Conservation (phyloP, 192 early-diverging fungal genomes). For the Chytriomyces confervae region DNA sequence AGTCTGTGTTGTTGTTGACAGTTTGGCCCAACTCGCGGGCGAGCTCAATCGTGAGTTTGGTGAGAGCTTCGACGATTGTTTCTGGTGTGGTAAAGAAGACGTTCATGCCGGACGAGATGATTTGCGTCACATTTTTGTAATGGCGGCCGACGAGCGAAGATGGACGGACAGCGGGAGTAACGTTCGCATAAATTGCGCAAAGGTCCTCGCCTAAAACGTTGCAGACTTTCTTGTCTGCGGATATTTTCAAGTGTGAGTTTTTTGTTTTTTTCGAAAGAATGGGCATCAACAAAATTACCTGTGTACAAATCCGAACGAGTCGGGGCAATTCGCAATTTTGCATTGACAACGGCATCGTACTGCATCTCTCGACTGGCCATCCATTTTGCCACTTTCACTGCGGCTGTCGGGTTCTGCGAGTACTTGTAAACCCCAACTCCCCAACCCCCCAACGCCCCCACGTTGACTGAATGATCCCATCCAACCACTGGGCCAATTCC, state of each 20-base stretch:
- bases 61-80: slow-evolving; percentile 22
- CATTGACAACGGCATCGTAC: slow-evolving; percentile 6
- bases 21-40: slow-evolving; percentile 1
- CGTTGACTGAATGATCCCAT: slow-evolving; percentile 23
- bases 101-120: slow-evolving; percentile 19
- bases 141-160: slow-evolving; percentile 23
- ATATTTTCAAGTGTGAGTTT: background rate
- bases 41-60: background rate
- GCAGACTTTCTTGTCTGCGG: slow-evolving; percentile 23
- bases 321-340: background rate
- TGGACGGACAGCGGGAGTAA: slow-evolving; percentile 29
- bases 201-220: slow-evolving; percentile 3
- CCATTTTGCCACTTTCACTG: slow-evolving; percentile 40
- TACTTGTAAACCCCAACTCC: slow-evolving; percentile 45
- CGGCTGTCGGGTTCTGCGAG: slow-evolving; percentile 43
- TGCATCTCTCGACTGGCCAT: slow-evolving; percentile 27
- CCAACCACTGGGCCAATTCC: slow-evolving; percentile 46
- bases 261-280: background rate
- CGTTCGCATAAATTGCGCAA: slow-evolving; percentile 16
- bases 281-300: slow-evolving; percentile 1
- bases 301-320: slow-evolving; percentile 18
- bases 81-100: slow-evolving; percentile 14
- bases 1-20: slow-evolving; percentile 5
- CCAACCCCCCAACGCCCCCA: slow-evolving; percentile 45
- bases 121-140: slow-evolving; percentile 25